These are phyloP conservation scores for Chaetoceros tenuissimus DNA, from an alignment of 108 stramenopile species.

Conservation along the genomic window DNA sequence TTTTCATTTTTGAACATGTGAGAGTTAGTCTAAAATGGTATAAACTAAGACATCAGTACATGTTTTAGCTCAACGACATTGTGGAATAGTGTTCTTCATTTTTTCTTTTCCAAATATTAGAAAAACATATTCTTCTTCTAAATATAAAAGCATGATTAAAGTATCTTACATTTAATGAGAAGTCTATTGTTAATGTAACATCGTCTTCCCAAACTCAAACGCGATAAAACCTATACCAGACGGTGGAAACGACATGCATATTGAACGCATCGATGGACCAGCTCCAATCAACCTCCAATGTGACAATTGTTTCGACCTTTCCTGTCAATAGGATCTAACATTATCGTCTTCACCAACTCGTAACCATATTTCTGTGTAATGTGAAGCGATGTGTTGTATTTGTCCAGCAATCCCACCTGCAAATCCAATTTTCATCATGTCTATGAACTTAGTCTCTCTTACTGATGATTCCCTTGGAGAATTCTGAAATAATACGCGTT, in stretches of 20 bases:
- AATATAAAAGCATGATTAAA: too few relatives aligned
- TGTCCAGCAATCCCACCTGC: conserved; percentile 62
- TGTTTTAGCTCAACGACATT: too few relatives aligned
- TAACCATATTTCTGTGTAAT: conserved; percentile 43
- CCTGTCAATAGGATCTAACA: not conserved
- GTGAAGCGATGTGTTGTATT: conserved; percentile 40
- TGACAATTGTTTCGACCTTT: not conserved
- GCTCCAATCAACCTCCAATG: conserved; percentile 4
- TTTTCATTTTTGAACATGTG: too few relatives aligned
- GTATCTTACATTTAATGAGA: too few relatives aligned
- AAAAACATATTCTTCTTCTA: too few relatives aligned
- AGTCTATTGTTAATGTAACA: not conserved
- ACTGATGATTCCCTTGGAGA: too few relatives aligned
- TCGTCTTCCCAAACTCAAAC: conserved; percentile 57
- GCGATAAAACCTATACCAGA: conserved; percentile 63
- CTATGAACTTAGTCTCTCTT: too few relatives aligned
- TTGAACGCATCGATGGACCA: conserved; percentile 29
- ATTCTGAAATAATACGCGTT: conserved; percentile 20
- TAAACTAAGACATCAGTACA: too few relatives aligned
- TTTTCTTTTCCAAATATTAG: too few relatives aligned
- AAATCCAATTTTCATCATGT: conserved; percentile 25
- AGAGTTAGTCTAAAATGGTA: too few relatives aligned
- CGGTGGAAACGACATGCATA: conserved; percentile 40
- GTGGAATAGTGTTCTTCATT: too few relatives aligned
- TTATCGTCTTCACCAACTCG: conserved; percentile 1